These are phyloP conservation scores for Chlamydomonas sphaeroides DNA, from an alignment of 139 green algal genomes.

Conservation along the genomic window DNA sequence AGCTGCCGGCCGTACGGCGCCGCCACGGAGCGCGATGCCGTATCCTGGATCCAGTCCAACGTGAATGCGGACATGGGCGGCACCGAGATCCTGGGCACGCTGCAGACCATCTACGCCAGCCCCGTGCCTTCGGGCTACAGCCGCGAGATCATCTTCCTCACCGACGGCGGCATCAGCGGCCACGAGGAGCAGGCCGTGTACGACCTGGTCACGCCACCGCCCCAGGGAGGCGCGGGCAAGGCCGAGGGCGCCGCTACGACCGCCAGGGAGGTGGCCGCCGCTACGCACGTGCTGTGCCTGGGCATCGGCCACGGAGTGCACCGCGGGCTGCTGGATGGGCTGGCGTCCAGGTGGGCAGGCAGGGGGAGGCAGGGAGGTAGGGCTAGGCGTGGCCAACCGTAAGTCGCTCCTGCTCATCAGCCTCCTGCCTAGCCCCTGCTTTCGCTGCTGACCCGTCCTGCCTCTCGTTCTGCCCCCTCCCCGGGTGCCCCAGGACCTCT, in stretches of 20 bases:
- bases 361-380: background rate
- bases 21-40: constrained; percentile 5
- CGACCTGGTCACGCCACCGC: background rate
- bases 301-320: constrained; percentile 59
- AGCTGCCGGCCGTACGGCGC: constrained; percentile 18
- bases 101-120: constrained; percentile 44
- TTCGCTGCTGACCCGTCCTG: too few species aligned
- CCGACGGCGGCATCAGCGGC: constrained; percentile 50
- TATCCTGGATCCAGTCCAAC: constrained; percentile 48
- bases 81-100: constrained; percentile 43
- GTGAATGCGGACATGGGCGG: constrained; percentile 46
- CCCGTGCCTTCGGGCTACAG: background rate
- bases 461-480: too few species aligned
- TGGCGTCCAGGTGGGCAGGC: constrained; percentile 9
- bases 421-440: too few species aligned
- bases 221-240: too few species aligned
- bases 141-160: constrained; percentile 55
- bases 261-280: background rate
- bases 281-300: constrained; percentile 37
- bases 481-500: background rate
- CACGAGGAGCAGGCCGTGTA: constrained; percentile 34
- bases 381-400: too few species aligned
- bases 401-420: too few species aligned
- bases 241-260: too few species aligned
- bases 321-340: constrained; percentile 49